Evolutionary conservation across 768 basidiomycete species (phyloP), one percentile per base, ranked within the genome.

Genomic region (Suillus placidus): DNA sequence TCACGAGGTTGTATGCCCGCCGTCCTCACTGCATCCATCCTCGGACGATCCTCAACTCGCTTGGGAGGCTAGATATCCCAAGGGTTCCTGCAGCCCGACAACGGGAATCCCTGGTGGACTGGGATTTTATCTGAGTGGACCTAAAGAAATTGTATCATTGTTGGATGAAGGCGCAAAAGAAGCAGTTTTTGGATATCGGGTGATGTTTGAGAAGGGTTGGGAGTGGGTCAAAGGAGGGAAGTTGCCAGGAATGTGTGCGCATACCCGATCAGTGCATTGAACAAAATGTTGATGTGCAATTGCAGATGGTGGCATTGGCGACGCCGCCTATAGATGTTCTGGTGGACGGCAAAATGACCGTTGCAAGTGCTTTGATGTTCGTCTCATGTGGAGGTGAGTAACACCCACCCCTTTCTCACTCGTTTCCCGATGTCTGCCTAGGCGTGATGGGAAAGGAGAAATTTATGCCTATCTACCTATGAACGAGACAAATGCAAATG

Each of bases 141-240:
- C 88, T 6, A 61, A 73, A 2, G 69, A 73, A 18, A 87, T 88
- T 64, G 64, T 75, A 0, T 69, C 75, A 3, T 68, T 63, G 4
- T 71, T 88, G 56, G 72, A 74, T 20, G 70, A 66, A 14, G 77
- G 76, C 0, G 85, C 86, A 16, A 81, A 74, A 20, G 88, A 93
- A 65, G 86, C 85, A 3, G 67, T 87, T 0, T 79, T 90, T 71
- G 83, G 86, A 65, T 93, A 92, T 71, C 83, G 87, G 2, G 82
- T 91, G 73, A 86, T 87, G 83, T 83, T 92, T 57, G 76, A 87
- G 64, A 72, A 79, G 0, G 87, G 80, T 1, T 92, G 88, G 83
- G 82, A 85, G 43, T 92, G 87, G 83, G 81, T 79, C n/a, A 88
- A 87, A 70, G 91, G 91, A 35, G 91, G 91, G 2, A 93, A 93